A percentile compares a stretch with the other conserved stretches of the same genome.
Conservation (phyloP, 345 rosid species). For the Sapria himalayana region DNA sequence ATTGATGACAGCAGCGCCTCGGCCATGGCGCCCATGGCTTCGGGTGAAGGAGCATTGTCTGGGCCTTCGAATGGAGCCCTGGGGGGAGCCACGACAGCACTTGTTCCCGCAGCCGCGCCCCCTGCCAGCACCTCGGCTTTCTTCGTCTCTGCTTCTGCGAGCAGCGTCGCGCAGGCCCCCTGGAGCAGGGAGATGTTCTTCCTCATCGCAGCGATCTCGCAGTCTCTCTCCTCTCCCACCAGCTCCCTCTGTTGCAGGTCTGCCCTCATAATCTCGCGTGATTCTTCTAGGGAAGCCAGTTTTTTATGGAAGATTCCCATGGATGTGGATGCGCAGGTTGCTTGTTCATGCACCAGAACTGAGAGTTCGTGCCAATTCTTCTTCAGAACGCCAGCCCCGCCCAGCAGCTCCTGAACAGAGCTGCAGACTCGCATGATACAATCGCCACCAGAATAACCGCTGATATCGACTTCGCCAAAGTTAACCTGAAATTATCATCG, state of each 20-base stretch:
- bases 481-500: too few relatives aligned
- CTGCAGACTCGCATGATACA: slow-evolving; percentile 18
- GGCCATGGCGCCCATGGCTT: slow-evolving; percentile 28
- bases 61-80: slow-evolving; percentile 12
- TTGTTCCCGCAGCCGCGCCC: slow-evolving; percentile 9
- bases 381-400: slow-evolving; percentile 22
- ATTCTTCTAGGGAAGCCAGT: slow-evolving; percentile 16
- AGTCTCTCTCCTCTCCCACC: slow-evolving; percentile 25
- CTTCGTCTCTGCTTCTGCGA: slow-evolving; percentile 45
- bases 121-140: slow-evolving; percentile 24
- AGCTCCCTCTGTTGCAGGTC: slow-evolving; percentile 23
- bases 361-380: slow-evolving; percentile 31
- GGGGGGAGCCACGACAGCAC: slow-evolving; percentile 8
- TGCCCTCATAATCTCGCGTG: slow-evolving; percentile 21
- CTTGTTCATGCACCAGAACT: slow-evolving; percentile 26
- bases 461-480: too few relatives aligned
- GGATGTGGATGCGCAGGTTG: slow-evolving; percentile 20
- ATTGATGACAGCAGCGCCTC: slow-evolving; percentile 29
- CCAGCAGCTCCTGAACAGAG: slow-evolving; percentile 31
- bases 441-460: slow-evolving; percentile 22
- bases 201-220: slow-evolving; percentile 25
- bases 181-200: slow-evolving; percentile 35
- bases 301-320: slow-evolving; percentile 19
- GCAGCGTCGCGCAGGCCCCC: slow-evolving; percentile 39
- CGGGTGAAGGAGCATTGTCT: slow-evolving; percentile 22